These are phyloP conservation scores for Sclerotinia minor DNA, from an alignment of 2,329 filamentous ascomycete species.

Conservation along the genomic window DNA sequence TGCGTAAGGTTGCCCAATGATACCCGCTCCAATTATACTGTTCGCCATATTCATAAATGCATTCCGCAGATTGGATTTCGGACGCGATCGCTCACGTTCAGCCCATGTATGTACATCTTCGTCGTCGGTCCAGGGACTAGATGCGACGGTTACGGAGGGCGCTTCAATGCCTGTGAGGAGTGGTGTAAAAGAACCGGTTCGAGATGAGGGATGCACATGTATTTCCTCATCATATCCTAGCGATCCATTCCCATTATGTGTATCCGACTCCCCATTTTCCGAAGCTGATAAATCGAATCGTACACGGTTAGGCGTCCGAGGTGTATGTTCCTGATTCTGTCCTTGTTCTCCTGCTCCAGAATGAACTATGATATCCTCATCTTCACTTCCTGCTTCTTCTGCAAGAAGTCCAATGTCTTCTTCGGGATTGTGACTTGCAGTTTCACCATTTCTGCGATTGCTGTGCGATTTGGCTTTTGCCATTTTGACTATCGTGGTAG, in stretches of 20 bases:
- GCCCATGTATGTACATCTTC: slow-evolving; percentile 52
- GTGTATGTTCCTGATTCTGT: slow-evolving; percentile 33
- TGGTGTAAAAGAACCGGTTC: slow-evolving; percentile 50
- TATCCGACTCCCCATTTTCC: background rate
- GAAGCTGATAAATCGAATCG: slow-evolving; percentile 41
- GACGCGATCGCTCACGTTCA: slow-evolving; percentile 59
- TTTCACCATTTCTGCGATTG: slow-evolving; percentile 37
- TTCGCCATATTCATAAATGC: slow-evolving; percentile 99
- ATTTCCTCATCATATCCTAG: slow-evolving; percentile 47
- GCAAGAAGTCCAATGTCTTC: slow-evolving; percentile 46
- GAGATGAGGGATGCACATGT: slow-evolving; percentile 39
- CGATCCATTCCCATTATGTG: slow-evolving; percentile 40
- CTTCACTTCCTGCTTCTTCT: slow-evolving; percentile 36
- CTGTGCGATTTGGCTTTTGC: slow-evolving; percentile 46
- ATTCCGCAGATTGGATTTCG: slow-evolving; percentile 80
- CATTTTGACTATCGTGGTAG: slow-evolving; percentile 46
- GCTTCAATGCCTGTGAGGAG: slow-evolving; percentile 82
- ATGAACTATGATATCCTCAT: slow-evolving; percentile 40
- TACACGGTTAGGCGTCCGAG: slow-evolving; percentile 42
- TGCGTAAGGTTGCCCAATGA: slow-evolving; percentile 90
- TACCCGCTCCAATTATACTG: slow-evolving; percentile 82
- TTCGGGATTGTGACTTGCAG: slow-evolving; percentile 37
- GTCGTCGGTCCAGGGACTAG: slow-evolving; percentile 41
- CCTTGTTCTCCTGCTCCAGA: slow-evolving; percentile 26
- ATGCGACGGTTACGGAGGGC: slow-evolving; percentile 69